These are phyloP conservation scores for Agarophyton chilense DNA, from an alignment of 23 red algal species.

Conservation along the genomic window DNA sequence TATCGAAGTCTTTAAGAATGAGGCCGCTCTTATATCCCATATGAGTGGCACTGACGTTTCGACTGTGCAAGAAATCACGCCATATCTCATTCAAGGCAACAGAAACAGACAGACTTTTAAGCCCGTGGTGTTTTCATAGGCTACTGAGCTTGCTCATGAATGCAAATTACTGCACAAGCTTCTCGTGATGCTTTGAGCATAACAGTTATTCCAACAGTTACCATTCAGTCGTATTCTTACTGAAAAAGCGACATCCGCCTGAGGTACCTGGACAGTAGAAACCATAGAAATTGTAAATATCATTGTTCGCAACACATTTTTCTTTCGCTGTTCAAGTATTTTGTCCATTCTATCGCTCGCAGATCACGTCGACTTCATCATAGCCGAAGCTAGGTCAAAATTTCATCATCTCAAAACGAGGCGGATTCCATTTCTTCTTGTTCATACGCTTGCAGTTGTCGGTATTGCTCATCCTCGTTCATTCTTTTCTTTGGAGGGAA, in stretches of 20 bases:
- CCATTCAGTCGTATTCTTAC: too few species aligned
- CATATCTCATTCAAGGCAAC: constrained; percentile 7
- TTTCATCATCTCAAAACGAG: constrained; percentile 10
- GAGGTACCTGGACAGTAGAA: neutral
- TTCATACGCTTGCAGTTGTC: neutral
- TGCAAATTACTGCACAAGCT: neutral
- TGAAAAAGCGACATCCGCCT: too few species aligned
- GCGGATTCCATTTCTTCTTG: neutral
- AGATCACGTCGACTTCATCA: neutral
- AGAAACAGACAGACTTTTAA: constrained; percentile 58
- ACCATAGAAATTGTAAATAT: neutral
- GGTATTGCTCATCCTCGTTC: neutral
- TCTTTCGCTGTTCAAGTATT: neutral
- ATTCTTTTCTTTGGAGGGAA: constrained; percentile 40
- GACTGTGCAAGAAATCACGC: constrained; percentile 1
- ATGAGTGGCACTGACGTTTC: constrained; percentile 46
- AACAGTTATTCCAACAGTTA: constrained; percentile 2
- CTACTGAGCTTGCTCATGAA: neutral
- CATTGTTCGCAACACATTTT: neutral
- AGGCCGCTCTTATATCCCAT: constrained; percentile 9
- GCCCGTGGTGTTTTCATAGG: constrained; percentile 62
- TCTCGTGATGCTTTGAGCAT: neutral
- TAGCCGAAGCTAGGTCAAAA: too few species aligned
- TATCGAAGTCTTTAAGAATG: constrained; percentile 56
- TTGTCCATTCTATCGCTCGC: too few species aligned